Conservation (phyloP, 768 basidiomycete species). For the Psilocybe cyanescens region DNA sequence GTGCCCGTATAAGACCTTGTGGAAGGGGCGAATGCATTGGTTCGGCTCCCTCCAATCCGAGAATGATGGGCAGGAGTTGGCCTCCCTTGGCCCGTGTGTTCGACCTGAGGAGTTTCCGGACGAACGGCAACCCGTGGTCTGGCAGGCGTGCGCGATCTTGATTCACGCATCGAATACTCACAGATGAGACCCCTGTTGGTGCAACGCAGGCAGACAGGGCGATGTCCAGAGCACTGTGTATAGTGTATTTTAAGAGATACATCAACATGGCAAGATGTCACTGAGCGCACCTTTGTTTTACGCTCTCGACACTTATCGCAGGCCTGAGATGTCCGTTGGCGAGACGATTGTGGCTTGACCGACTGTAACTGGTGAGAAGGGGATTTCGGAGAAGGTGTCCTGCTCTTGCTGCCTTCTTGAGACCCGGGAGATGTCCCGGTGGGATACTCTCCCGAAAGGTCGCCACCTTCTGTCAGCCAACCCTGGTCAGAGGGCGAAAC, state of each 20-base stretch:
- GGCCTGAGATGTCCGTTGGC: conserved; percentile 53
- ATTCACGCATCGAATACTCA: conserved; percentile 47
- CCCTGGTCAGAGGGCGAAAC: conserved; percentile 10
- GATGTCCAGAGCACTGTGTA: conserved; percentile 58
- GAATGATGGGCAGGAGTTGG: conserved; percentile 27
- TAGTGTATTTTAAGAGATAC: not conserved
- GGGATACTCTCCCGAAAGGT: conserved; percentile 1
- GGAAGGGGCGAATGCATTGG: conserved; percentile 19
- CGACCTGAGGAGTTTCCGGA: conserved; percentile 5
- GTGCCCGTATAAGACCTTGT: not conserved
- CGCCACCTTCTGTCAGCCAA: conserved; percentile 13
- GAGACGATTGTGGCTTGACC: conserved; percentile 24
- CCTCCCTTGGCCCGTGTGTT: conserved; percentile 9
- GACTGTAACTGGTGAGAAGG: conserved; percentile 10
- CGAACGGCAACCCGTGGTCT: conserved; percentile 10
- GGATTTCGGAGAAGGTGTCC: conserved; percentile 4
- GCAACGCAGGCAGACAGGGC: conserved; percentile 57
- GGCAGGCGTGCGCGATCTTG: conserved; percentile 35
- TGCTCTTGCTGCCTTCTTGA: not conserved
- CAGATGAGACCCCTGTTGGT: conserved; percentile 51
- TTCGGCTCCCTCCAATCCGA: conserved; percentile 20
- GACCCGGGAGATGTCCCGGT: not conserved
- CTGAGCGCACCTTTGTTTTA: conserved; percentile 54
- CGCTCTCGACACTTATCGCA: conserved; percentile 61
- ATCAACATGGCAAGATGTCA: not conserved